These are phyloP conservation scores for Phialophora tarda DNA, from an alignment of 2,329 filamentous ascomycete species.

Conservation along the genomic window DNA sequence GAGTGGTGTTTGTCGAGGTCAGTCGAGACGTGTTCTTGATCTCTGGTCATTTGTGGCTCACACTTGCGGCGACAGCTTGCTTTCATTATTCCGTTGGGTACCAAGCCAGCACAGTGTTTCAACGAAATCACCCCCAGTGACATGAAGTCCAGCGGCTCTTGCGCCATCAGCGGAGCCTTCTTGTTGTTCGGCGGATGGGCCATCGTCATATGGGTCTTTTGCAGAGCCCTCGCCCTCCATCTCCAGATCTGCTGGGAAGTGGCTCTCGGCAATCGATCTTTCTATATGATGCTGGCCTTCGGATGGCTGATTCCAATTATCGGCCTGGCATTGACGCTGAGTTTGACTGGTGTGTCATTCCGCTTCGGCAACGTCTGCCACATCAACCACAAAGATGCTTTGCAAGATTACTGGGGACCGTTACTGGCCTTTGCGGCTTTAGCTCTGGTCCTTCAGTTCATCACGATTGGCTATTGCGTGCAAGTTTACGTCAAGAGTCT, in stretches of 20 bases:
- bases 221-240: conserved; percentile 88
- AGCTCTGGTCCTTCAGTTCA: conserved; percentile 79
- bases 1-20: conserved; percentile 79
- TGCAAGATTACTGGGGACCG: conserved; percentile 89
- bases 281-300: conserved; percentile 77
- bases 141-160: conserved; percentile 81
- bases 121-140: conserved; percentile 91
- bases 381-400: conserved; percentile 85
- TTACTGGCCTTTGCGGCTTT: conserved; percentile 76
- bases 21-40: conserved; percentile 47
- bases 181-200: conserved; percentile 84
- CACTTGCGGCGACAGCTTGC: conserved; percentile 65
- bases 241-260: conserved; percentile 98
- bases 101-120: conserved; percentile 79
- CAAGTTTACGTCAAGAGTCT: conserved; percentile 90
- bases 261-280: conserved; percentile 84
- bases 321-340: conserved; percentile 75
- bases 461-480: conserved; percentile 88
- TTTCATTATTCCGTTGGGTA: conserved; percentile 85
- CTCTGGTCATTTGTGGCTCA: conserved; percentile 24
- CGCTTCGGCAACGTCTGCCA: conserved; percentile 91
- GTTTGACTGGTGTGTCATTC: conserved; percentile 90
- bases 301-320: conserved; percentile 85
- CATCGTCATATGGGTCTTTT: conserved; percentile 86
- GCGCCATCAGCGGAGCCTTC: conserved; percentile 85